Evolutionary conservation across 2,329 filamentous ascomycete species (phyloP).

Genomic region (Bertia moriformis): DNA sequence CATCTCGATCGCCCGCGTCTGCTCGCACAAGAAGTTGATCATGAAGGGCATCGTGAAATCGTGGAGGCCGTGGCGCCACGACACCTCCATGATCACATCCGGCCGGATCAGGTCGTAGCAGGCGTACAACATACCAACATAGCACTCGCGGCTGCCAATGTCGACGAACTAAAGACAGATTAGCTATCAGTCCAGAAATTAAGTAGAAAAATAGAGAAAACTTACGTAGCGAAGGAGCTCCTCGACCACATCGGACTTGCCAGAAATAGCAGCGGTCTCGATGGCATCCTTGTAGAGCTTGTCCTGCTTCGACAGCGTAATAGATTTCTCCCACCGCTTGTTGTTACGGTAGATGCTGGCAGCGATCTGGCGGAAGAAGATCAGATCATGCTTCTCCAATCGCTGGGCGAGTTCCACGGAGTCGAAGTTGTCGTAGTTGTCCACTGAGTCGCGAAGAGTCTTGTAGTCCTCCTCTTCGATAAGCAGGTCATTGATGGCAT

Average conservation of each 20-base stretch:
- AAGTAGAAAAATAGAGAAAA: constrained; percentile 14
- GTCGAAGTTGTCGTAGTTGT: constrained; percentile 99
- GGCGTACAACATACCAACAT: constrained; percentile 97
- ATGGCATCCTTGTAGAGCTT: constrained; percentile 99
- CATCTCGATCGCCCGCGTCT: constrained; percentile 68
- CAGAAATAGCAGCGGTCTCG: constrained; percentile 85
- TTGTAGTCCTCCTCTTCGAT: constrained; percentile 99
- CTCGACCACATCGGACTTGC: constrained; percentile 83
- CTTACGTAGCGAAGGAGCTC: constrained; percentile 93
- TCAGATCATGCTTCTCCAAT: constrained; percentile 90
- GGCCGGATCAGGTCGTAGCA: constrained; percentile 95
- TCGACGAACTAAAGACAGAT: constrained; percentile 67
- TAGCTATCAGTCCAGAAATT: constrained; percentile 14
- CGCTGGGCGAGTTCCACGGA: constrained; percentile 81
- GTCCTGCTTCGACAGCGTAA: constrained; percentile 93
- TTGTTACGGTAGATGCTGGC: constrained; percentile 99
- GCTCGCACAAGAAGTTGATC: constrained; percentile 93
- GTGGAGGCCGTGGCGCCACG: constrained; percentile 84
- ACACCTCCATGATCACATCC: constrained; percentile 85
- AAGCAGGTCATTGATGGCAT: constrained; percentile 90
- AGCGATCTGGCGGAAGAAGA: constrained; percentile 98
- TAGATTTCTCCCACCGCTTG: constrained; percentile 99
- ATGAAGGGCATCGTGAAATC: constrained; percentile 99
- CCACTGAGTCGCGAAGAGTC: constrained; percentile 89
- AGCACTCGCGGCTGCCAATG: constrained; percentile 97